Percentiles rank a stretch among this genome's conserved stretches.
Conservation (phyloP, 495 filamentous ascomycete genomes). For the Xylaria castorea region DNA sequence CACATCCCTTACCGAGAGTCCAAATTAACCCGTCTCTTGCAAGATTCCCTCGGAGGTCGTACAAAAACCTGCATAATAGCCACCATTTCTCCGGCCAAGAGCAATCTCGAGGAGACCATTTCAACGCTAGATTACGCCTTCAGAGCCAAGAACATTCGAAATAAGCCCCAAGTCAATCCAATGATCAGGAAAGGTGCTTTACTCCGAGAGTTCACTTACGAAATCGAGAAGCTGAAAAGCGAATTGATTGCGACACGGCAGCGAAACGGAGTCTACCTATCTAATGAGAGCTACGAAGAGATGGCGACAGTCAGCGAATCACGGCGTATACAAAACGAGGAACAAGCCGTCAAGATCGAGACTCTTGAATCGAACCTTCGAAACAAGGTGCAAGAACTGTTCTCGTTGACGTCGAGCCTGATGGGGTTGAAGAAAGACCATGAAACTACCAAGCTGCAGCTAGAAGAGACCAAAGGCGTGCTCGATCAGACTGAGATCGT, state of each 20-base stretch:
- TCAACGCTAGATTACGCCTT: slow-evolving; percentile 98
- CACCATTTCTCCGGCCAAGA: slow-evolving; percentile 91
- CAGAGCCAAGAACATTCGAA: slow-evolving; percentile 96
- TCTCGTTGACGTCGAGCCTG: slow-evolving; percentile 82
- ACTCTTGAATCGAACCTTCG: slow-evolving; percentile 87
- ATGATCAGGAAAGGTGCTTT: slow-evolving; percentile 90
- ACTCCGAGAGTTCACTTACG: slow-evolving; percentile 85
- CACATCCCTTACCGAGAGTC: slow-evolving; percentile 98
- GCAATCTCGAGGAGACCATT: slow-evolving; percentile 96
- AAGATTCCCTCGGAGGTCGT: slow-evolving; percentile 93
- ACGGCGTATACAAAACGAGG: slow-evolving; percentile 87
- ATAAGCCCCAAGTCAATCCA: slow-evolving; percentile 95
- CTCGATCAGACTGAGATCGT: slow-evolving; percentile 88
- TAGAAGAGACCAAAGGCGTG: slow-evolving; percentile 79
- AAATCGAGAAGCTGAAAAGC: slow-evolving; percentile 92
- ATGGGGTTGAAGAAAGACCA: slow-evolving; percentile 85
- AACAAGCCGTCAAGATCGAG: slow-evolving; percentile 90
- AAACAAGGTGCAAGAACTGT: slow-evolving; percentile 91
- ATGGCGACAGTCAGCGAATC: slow-evolving; percentile 91
- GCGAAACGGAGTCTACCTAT: slow-evolving; percentile 92
- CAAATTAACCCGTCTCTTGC: slow-evolving; percentile 90
- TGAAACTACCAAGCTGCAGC: slow-evolving; percentile 69
- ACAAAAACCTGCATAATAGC: slow-evolving; percentile 99
- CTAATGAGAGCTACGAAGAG: slow-evolving; percentile 82
- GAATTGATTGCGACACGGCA: slow-evolving; percentile 93